These are phyloP conservation scores for Wallacemonas collosoma DNA, from an alignment of 208 protist genomes.

Conservation along the genomic window DNA sequence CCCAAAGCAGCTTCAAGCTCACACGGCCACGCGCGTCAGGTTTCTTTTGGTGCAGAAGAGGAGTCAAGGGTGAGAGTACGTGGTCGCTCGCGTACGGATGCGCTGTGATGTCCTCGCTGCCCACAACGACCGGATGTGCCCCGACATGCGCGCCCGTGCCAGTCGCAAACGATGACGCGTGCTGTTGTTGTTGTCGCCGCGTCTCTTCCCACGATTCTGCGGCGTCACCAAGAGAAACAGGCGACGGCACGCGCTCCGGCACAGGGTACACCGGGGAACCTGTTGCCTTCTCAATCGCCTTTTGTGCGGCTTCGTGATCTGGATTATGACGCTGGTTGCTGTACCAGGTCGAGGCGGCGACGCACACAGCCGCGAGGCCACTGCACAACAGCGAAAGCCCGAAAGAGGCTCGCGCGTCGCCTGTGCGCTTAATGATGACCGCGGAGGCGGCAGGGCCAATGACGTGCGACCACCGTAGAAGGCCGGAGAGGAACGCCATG, in stretches of 20 bases:
- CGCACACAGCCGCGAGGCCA: constrained; percentile 4
- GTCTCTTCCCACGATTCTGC: constrained; percentile 1
- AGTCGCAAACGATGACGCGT: neutral
- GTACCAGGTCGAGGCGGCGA: constrained; percentile 1
- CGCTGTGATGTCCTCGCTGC: neutral
- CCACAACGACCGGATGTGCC: constrained; percentile 5
- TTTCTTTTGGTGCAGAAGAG: constrained; percentile 7
- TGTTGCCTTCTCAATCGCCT: neutral
- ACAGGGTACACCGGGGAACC: neutral
- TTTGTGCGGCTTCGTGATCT: neutral
- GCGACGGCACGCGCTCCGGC: constrained; percentile 5
- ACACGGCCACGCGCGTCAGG: neutral
- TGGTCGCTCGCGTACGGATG: constrained; percentile 1
- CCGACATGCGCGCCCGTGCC: neutral
- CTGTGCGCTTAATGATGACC: constrained; percentile 38
- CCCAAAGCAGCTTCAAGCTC: constrained; percentile 29
- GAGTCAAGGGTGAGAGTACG: neutral
- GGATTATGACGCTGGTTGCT: neutral
- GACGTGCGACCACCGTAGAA: constrained; percentile 79
- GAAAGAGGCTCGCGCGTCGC: constrained; percentile 61
- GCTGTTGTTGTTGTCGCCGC: neutral
- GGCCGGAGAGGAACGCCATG: constrained; percentile 74
- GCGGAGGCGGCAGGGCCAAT: constrained; percentile 62
- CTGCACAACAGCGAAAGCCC: constrained; percentile 35
- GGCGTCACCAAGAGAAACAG: neutral